Evolutionary conservation across 2,329 filamentous ascomycete species (phyloP), one percentile per base, ranked within the genome.

Genomic region (Neofusicoccum laricinum): DNA sequence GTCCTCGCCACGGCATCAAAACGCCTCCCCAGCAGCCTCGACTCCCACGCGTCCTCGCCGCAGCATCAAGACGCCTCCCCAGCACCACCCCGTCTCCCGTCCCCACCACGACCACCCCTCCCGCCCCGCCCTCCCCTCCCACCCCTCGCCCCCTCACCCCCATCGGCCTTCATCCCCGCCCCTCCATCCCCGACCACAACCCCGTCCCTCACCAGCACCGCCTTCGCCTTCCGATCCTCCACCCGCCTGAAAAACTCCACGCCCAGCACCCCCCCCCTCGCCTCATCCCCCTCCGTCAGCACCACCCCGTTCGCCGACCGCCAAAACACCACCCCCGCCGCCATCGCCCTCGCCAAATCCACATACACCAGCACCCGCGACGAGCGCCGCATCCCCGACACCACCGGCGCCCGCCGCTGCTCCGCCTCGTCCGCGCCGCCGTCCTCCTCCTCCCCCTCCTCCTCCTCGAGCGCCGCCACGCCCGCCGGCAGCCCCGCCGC

Each of bases 371-470:
- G 72, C 4, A 75, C 73, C 87, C 92, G 68, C 72, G 77, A 79
- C 10, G 74, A 76, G n/a, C 74, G 82, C 21, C 94, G 83, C 91
- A 96, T 96, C 0, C 93, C 93, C 43, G 89, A 92, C 25, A 94
- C 85, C 2, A 93, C 90, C 0, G 74, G 74, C n/a, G 70, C 69
- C 15, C 17, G 59, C 12, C 34, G 45, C 14, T 14, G 4, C 5
- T 32, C 41, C 1, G 21, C 32, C 19, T 62, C 70, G 65, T 8
- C 50, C 63, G 64, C 45, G 63, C 55, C 21, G 38, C 57, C 51
- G 41, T 65, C 14, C 63, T 65, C 62, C 48, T 70, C 48, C 76
- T 65, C 14, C 63, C 64, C 62, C 48, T 70, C 48, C 76, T 65
- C 14, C 63, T 65, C 62, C 48, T 70, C 48, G 76, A 69, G 0